Base-by-base conservation (phyloP, 805 yeast genomes). In the Hanseniaspora singularis region DNA sequence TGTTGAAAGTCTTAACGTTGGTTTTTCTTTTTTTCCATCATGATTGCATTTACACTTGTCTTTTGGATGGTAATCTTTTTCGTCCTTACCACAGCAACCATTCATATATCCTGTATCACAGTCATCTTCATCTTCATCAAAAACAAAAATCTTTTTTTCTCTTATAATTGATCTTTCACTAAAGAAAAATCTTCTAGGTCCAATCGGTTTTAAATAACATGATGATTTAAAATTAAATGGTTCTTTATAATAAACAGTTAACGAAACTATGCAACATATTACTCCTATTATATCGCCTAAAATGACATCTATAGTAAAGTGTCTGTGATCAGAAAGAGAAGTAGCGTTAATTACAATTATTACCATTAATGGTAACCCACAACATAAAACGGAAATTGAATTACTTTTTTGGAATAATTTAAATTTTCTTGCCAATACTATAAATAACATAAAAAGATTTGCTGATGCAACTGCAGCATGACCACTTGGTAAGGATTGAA, bases 401-500 rank as follows among this genome's bases (percentile, higher is more conserved):
- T 47, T 42, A 10, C 39, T 40, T 22, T 43, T 28, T 23, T 40
- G 34, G 28, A 37, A 40, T 4, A 47, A 32, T n/a, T 47, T 41
- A n/a, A 47, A n/a, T 14, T 45, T 33, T 16, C 40, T 36, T 26
- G 45, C 23, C 9, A 47, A 8, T 16, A 37, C 18, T 31, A 47
- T 33, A 19, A 40, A 37, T 16, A 47, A 12, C 24, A 47, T 19
- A 20, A 45, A 37, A 15, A 47, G 38, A 26, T 47, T 47, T 2
- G 50, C 30, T 15, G 45, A 47, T 8, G 46, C 38, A 8, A 40
- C 45, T 11, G 50, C 46, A 11, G 50, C 50, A 31, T 45, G 44
- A 2, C 50, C 50, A 37, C 50, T 47, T 3, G 50, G 50, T 26
- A 40, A 47, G 14, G 47, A 41, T 30, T 45, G 38, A 18, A 47